Conservation (phyloP, 2,329 filamentous ascomycete genomes). For the Boeremia exigua region DNA sequence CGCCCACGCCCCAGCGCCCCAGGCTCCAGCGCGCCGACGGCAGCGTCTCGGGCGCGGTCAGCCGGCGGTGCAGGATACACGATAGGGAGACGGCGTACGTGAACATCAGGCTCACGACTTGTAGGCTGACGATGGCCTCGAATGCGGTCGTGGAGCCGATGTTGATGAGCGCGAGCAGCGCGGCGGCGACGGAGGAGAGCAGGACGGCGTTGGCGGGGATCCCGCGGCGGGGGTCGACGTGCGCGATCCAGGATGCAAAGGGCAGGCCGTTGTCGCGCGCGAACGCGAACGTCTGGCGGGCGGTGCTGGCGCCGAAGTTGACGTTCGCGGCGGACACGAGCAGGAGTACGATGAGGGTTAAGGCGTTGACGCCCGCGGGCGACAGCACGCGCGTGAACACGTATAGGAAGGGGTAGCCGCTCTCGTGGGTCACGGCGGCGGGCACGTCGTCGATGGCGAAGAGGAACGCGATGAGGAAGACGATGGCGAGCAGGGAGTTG, state of each 20-base stretch:
- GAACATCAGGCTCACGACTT: slow-evolving; percentile 31
- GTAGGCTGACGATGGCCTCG: slow-evolving; percentile 46
- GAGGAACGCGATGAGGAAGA: slow-evolving; percentile 47
- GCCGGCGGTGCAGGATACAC: slow-evolving; percentile 32
- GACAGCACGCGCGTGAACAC: slow-evolving; percentile 39
- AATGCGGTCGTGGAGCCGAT: slow-evolving; percentile 49
- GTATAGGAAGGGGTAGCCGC: slow-evolving; percentile 47
- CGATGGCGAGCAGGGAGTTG: slow-evolving; percentile 43
- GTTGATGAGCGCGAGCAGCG: slow-evolving; percentile 49
- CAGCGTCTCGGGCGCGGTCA: slow-evolving; percentile 15
- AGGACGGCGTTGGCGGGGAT: slow-evolving; percentile 43
- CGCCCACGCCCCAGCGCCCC: slow-evolving; percentile 39
- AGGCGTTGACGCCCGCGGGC: slow-evolving; percentile 24
- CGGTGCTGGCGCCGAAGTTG: slow-evolving; percentile 29
- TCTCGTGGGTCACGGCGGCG: slow-evolving; percentile 33
- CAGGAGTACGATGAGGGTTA: slow-evolving; percentile 32
- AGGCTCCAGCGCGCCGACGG: slow-evolving; percentile 45
- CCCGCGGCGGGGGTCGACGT: slow-evolving; percentile 27
- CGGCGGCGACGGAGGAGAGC: slow-evolving; percentile 28
- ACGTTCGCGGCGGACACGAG: slow-evolving; percentile 31
- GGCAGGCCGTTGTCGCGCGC: slow-evolving; percentile 25
- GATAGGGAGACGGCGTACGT: slow-evolving; percentile 32
- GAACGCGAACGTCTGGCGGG: slow-evolving; percentile 37
- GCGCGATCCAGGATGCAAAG: slow-evolving; percentile 26
- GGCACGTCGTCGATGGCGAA: slow-evolving; percentile 41